phyloP scores from a whole-genome alignment of 805 yeast genomes.

The Wickerhamiella bombiphila region DNA sequence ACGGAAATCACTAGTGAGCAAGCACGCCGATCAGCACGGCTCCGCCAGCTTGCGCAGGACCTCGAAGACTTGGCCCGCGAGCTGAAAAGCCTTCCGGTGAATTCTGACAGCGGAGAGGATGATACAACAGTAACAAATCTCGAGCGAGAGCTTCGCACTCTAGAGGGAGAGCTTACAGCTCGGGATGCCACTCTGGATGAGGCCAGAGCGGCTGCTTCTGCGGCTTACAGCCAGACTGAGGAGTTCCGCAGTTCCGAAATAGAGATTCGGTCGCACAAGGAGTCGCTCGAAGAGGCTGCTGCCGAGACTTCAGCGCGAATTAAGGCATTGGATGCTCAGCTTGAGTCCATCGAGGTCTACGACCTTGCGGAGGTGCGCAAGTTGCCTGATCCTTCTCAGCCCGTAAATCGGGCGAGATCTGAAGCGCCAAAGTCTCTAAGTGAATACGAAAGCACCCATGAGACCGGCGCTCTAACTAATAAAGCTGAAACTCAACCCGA shows the following conservation, averaged over 20 bases:
- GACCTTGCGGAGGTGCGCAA: slow-evolving; percentile 7
- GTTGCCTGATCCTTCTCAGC: not conserved
- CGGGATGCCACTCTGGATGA: slow-evolving; percentile 3
- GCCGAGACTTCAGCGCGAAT: not conserved
- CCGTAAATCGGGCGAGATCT: no score
- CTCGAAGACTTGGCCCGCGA: slow-evolving; percentile 21
- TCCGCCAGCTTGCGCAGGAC: slow-evolving; percentile 18
- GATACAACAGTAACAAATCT: slow-evolving; percentile 3
- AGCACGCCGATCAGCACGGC: slow-evolving; percentile 5
- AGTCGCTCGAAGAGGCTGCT: not conserved
- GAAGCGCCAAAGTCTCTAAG: no score
- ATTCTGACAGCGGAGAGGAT: slow-evolving; percentile 9
- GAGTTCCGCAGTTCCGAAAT: slow-evolving; percentile 19
- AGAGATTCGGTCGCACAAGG: slow-evolving; percentile 6
- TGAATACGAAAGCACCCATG: no score
- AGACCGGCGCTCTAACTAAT: no score
- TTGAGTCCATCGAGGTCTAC: slow-evolving; percentile 3
- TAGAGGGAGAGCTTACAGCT: not conserved
- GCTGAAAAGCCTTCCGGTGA: slow-evolving; percentile 4
- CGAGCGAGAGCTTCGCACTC: not conserved
- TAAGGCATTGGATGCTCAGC: not conserved
- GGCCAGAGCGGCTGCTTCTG: slow-evolving; percentile 17
- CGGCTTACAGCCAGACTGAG: slow-evolving; percentile 26
- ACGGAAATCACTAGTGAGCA: slow-evolving; percentile 41
- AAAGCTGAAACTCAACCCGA: no score